These are phyloP conservation scores for Ballota nigra DNA, from an alignment of 257 asterid genomes.

Conservation along the genomic window DNA sequence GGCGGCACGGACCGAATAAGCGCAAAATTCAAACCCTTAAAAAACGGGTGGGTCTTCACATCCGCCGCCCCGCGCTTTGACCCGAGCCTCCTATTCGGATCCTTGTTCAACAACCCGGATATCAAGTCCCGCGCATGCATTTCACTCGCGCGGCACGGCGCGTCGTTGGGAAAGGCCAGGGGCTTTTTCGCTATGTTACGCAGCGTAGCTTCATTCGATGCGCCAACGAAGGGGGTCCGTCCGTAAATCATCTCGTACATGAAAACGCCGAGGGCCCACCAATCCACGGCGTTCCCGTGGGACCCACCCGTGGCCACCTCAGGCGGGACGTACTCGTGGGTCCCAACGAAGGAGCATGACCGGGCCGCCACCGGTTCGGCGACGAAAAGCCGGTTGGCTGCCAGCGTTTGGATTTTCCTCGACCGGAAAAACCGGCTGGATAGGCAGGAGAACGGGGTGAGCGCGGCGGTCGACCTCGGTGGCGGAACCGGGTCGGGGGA, in stretches of 20 bases:
- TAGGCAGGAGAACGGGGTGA: constrained; percentile 61
- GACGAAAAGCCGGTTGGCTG: constrained; percentile 63
- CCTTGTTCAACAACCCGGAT: constrained; percentile 55
- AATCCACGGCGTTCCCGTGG: constrained; percentile 89
- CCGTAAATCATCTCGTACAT: constrained; percentile 88
- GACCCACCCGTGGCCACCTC: constrained; percentile 81
- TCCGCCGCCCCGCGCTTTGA: constrained; percentile 85
- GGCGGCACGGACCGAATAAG: constrained; percentile 61
- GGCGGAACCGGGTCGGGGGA: constrained; percentile 32
- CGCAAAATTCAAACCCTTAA: constrained; percentile 76
- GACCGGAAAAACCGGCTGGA: constrained; percentile 59
- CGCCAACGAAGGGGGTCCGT: constrained; percentile 71
- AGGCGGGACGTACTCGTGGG: constrained; percentile 94
- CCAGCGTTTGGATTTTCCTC: constrained; percentile 51
- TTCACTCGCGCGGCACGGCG: constrained; percentile 43
- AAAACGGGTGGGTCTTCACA: constrained; percentile 79
- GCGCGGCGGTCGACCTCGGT: constrained; percentile 24
- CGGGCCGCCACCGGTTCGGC: constrained; percentile 85
- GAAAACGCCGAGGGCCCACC: constrained; percentile 90
- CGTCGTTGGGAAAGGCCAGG: constrained; percentile 46
- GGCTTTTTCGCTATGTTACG: constrained; percentile 51
- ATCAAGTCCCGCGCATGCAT: constrained; percentile 64
- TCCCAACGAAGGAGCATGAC: constrained; percentile 83
- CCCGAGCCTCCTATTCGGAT: constrained; percentile 72
- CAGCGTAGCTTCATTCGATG: constrained; percentile 55